phyloP scores from a whole-genome alignment of 2,329 filamentous ascomycete genomes.

The Fusarium sp. region DNA sequence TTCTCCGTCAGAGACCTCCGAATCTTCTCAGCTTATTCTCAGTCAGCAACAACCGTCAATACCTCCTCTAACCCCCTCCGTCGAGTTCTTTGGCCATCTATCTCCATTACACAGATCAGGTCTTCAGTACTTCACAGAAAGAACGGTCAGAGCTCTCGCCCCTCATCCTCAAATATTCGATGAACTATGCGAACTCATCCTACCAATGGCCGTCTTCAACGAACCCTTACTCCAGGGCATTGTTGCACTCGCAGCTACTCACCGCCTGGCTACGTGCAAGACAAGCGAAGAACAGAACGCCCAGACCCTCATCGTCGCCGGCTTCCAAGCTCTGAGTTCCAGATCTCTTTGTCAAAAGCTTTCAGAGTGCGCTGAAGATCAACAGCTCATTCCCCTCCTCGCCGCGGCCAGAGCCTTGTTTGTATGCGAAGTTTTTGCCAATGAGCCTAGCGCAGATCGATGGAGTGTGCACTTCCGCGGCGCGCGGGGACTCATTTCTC shows the following conservation, averaged over 20 bases:
- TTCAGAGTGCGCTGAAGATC: slow-evolving; percentile 28
- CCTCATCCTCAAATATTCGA: slow-evolving; percentile 36
- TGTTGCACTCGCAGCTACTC: slow-evolving; percentile 35
- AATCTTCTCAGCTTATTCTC: slow-evolving; percentile 10
- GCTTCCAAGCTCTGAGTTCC: slow-evolving; percentile 38
- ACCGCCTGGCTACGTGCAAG: slow-evolving; percentile 32
- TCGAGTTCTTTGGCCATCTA: slow-evolving; percentile 34
- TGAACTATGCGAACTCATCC: slow-evolving; percentile 34
- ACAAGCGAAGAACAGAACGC: slow-evolving; percentile 30
- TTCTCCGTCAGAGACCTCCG: not conserved
- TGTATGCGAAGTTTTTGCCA: slow-evolving; percentile 39
- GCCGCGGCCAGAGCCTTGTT: slow-evolving; percentile 31
- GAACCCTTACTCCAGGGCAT: slow-evolving; percentile 34
- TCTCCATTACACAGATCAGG: slow-evolving; percentile 38
- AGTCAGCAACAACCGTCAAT: slow-evolving; percentile 2
- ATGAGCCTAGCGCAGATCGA: slow-evolving; percentile 33
- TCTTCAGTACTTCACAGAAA: slow-evolving; percentile 39
- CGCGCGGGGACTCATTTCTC: slow-evolving; percentile 29
- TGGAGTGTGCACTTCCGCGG: slow-evolving; percentile 40
- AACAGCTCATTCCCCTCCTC: slow-evolving; percentile 27
- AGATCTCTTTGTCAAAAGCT: slow-evolving; percentile 33
- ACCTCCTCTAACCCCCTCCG: slow-evolving; percentile 8
- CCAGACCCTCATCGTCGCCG: slow-evolving; percentile 30
- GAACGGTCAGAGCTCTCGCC: slow-evolving; percentile 33
- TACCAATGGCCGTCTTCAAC: slow-evolving; percentile 38